Conservation (phyloP, 23 red algal species). For the Agarophyton chilense region DNA sequence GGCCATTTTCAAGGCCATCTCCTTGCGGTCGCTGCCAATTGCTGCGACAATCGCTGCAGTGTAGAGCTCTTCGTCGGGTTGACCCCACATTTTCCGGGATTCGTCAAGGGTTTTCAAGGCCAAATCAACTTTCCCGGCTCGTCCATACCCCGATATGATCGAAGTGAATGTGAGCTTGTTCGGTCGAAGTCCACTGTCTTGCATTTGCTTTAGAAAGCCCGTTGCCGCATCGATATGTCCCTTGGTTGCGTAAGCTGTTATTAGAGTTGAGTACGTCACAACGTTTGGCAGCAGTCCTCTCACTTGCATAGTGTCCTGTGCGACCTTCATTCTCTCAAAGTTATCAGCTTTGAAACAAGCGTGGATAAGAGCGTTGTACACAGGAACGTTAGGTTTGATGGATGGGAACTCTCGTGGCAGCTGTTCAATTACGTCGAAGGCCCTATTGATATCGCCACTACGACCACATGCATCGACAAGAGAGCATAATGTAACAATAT, state of each 20-base stretch:
- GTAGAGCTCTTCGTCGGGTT: slow-evolving; percentile 67
- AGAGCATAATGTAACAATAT: slow-evolving; percentile 69
- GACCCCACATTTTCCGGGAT: slow-evolving; percentile 19
- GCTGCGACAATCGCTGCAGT: slow-evolving; percentile 63
- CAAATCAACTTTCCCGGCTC: slow-evolving; percentile 21
- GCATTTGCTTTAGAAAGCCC: slow-evolving; percentile 33
- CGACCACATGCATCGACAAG: slow-evolving; percentile 76
- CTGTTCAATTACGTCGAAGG: slow-evolving; percentile 50
- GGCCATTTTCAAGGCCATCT: slow-evolving; percentile 34
- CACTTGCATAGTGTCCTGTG: background rate
- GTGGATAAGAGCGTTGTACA: slow-evolving; percentile 70
- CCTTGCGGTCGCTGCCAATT: slow-evolving; percentile 35
- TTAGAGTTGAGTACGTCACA: slow-evolving; percentile 64
- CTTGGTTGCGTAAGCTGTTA: slow-evolving; percentile 46
- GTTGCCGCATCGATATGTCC: slow-evolving; percentile 39
- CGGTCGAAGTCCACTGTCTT: slow-evolving; percentile 13
- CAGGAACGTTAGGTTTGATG: slow-evolving; percentile 53
- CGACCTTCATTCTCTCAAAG: slow-evolving; percentile 45
- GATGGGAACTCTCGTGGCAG: slow-evolving; percentile 49
- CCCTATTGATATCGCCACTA: slow-evolving; percentile 21
- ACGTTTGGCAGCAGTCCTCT: slow-evolving; percentile 46
- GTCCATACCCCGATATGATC: slow-evolving; percentile 61
- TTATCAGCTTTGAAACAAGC: slow-evolving; percentile 59
- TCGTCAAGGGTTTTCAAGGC: slow-evolving; percentile 68
- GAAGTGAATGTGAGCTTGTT: slow-evolving; percentile 66